A percentile compares a stretch with the other conserved stretches of the same genome.
phyloP scores from a whole-genome alignment of 257 asterid species.

The Przewalskia tangutica region DNA sequence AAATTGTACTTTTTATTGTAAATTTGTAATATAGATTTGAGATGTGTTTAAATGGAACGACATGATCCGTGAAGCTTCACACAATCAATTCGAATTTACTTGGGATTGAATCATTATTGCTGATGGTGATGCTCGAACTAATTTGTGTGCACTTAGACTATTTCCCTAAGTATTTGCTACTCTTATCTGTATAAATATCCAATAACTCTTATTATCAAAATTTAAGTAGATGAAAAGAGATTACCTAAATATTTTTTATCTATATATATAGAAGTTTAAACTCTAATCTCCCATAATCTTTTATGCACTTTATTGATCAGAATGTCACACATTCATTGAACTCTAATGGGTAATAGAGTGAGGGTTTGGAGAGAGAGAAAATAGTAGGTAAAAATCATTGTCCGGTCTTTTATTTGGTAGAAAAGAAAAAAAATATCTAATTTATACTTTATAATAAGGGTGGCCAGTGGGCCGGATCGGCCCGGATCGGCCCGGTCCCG shows the following conservation, averaged over 20 bases:
- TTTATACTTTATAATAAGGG: background rate
- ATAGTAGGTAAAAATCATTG: slow-evolving; percentile 16
- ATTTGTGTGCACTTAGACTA: background rate
- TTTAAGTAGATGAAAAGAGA: background rate
- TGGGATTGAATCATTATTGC: background rate
- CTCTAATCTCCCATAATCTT: no score
- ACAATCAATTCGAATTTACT: no score
- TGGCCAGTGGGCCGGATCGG: no score
- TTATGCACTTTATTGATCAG: no score
- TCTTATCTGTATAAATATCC: background rate
- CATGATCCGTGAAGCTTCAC: background rate
- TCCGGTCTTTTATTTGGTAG: slow-evolving; percentile 9
- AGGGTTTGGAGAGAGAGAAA: slow-evolving; percentile 3
- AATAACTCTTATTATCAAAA: background rate
- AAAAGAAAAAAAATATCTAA: background rate
- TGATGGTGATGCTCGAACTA: background rate
- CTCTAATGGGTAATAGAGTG: no score
- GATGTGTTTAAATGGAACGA: background rate
- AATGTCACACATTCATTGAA: no score
- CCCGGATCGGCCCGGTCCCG: no score
- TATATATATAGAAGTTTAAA: no score
- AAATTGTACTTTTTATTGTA: no score
- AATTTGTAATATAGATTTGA: background rate
- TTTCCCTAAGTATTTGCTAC: no score
- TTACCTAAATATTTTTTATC: no score